Base-by-base conservation (phyloP, 768 basidiomycete genomes). In the Boletus rubroflammeus region DNA sequence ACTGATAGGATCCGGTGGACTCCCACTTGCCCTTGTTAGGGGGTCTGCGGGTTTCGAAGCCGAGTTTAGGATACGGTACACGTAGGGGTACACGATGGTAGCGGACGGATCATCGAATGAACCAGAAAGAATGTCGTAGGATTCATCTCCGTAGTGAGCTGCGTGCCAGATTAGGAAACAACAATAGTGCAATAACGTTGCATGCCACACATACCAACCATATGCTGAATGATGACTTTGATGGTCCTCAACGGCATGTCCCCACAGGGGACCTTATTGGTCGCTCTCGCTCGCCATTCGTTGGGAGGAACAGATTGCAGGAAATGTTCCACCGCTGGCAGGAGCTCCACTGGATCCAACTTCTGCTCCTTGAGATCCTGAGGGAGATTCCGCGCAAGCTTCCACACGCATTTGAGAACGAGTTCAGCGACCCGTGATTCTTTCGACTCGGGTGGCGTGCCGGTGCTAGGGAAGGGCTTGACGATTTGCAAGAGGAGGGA, bases 221-320 rank as follows among this genome's bases (percentile, higher is more conserved):
- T 83, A 68, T 96, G 93, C 72, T 98, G 97, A 34, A 99, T 90
- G 62, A 99, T 92, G 39, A 97, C 95, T 77, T 99, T 99, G 70
- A 98, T 91, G 3, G 97, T 98, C 57, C 97, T 79, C 54, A 99
- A 72, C 2, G 97, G 97, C 95, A 98, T 95, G 65, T 99, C 97
- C 25, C 94, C 95, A 66, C 95, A 89, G 3, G 97, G 95, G 2
- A 98, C 84, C 58, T 88, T 89, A 66, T 91, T 93, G 1, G 86
- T 87, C 10, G 93, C 91, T 58, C 97, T 79, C 13, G 90, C 86
- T 49, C 96, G 84, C 93, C 95, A 99, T 70, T 97, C 94, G 57
- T 93, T 94, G 1, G 97, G 97, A 43, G 93, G 89, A 28, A 98
- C 86, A 1, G 88, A 91, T 65, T 93, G 88, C 46, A 98, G 70